Conservation (phyloP, 2,329 filamentous ascomycete genomes). For the Tolypocladium inflatum region DNA sequence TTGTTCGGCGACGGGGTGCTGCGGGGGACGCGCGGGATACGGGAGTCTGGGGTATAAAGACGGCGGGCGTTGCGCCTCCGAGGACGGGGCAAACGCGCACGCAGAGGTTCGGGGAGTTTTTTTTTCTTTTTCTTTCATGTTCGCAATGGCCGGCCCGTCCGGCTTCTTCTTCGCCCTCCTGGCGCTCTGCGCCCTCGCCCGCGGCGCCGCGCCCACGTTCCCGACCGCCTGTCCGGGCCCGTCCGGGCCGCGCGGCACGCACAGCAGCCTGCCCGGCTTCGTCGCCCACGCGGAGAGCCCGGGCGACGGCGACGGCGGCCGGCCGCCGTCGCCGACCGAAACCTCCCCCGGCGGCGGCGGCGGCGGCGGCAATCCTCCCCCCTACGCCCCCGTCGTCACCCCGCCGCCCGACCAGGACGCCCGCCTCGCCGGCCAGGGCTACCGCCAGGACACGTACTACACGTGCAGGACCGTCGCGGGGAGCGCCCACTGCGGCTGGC, state of each 20-base stretch:
- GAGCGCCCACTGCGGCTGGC: slow-evolving; percentile 25
- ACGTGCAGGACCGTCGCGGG: slow-evolving; percentile 20
- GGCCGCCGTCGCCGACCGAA: neutral
- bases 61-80: neutral
- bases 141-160: neutral
- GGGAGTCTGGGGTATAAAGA: neutral
- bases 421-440: slow-evolving; percentile 18
- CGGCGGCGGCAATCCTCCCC: slow-evolving; percentile 10
- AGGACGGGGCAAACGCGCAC: neutral
- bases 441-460: slow-evolving; percentile 23
- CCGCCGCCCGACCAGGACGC: slow-evolving; percentile 20
- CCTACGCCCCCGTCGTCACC: slow-evolving; percentile 20
- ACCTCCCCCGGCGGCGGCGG: neutral
- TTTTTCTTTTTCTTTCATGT: too few species aligned
- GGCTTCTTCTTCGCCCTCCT: neutral
- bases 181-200: neutral
- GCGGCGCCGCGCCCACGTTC: neutral
- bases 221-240: neutral
- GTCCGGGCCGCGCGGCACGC: neutral
- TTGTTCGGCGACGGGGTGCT: too few species aligned
- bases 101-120: too few species aligned
- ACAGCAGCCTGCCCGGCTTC: neutral
- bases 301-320: neutral
- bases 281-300: neutral
- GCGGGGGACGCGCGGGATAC: neutral